phyloP scores from a whole-genome alignment of 345 rosid genomes.

The Salix exigua region DNA sequence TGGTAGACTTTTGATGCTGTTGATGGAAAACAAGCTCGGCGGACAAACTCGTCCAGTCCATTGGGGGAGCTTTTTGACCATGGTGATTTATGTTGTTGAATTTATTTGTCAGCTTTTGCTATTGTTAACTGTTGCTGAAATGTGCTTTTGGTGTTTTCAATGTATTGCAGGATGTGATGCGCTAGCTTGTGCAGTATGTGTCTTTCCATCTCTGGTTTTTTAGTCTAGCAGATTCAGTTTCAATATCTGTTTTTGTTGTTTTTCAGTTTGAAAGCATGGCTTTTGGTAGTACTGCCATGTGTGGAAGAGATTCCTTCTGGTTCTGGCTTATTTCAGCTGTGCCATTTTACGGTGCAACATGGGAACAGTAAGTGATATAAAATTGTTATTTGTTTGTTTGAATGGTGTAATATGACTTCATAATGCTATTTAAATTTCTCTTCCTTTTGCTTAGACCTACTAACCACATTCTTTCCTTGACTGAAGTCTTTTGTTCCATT shows the following conservation, averaged over 20 bases:
- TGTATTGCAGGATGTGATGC: slow-evolving; percentile 90
- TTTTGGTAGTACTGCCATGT: slow-evolving; percentile 90
- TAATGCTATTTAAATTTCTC: neutral
- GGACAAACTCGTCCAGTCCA: slow-evolving; percentile 87
- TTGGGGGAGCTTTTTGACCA: slow-evolving; percentile 94
- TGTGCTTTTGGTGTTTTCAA: slow-evolving; percentile 8
- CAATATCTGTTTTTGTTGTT: slow-evolving; percentile 11
- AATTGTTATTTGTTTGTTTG: neutral
- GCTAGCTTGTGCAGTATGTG: slow-evolving; percentile 94
- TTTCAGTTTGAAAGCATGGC: slow-evolving; percentile 82
- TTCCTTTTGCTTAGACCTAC: neutral
- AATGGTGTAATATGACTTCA: neutral
- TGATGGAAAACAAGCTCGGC: slow-evolving; percentile 97
- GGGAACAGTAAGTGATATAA: slow-evolving; percentile 80
- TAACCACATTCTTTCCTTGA: neutral
- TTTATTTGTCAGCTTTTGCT: neutral
- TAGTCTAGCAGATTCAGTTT: neutral
- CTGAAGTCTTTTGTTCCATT: neutral
- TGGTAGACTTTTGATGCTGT: slow-evolving; percentile 93
- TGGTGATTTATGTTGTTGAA: slow-evolving; percentile 42
- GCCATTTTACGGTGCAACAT: slow-evolving; percentile 91
- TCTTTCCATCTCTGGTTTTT: slow-evolving; percentile 8
- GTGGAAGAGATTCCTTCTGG: slow-evolving; percentile 86
- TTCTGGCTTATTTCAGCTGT: slow-evolving; percentile 94
- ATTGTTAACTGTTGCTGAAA: slow-evolving; percentile 16